phyloP scores from a whole-genome alignment of 805 yeast species.

The Lachancea kluyveri region DNA sequence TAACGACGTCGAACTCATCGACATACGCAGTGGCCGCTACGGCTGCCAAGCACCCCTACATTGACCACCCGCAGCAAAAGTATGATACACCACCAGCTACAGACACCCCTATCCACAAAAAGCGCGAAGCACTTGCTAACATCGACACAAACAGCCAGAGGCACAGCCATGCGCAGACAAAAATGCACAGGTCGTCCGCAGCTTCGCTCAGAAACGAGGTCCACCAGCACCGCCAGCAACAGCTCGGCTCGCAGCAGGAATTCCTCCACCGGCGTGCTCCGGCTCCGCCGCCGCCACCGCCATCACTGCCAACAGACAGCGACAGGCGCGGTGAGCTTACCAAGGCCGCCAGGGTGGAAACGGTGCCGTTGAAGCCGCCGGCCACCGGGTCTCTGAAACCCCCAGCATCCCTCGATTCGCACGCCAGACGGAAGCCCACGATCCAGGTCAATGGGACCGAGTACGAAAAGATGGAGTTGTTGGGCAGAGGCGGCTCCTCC shows the following conservation, averaged over 20 bases:
- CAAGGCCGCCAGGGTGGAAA: conserved; percentile 4
- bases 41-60: too few species aligned
- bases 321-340: too few species aligned
- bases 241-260: background rate
- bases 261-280: too few species aligned
- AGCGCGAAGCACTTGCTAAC: conserved; percentile 25
- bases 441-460: conserved; percentile 49
- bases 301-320: too few species aligned
- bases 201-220: background rate
- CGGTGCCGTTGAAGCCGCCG: conserved; percentile 6
- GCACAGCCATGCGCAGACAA: conserved; percentile 1
- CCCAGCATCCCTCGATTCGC: conserved; percentile 1
- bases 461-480: conserved; percentile 68
- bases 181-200: conserved; percentile 1
- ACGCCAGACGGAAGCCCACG: conserved; percentile 6
- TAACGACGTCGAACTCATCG: background rate
- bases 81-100: too few species aligned
- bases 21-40: conserved; percentile 12
- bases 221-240: background rate
- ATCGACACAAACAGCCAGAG: conserved; percentile 20
- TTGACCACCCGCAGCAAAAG: too few species aligned
- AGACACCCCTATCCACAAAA: too few species aligned
- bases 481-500: conserved; percentile 91
- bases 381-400: too few species aligned
- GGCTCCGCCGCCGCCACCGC: too few species aligned